Conservation (phyloP, 805 yeast genomes). For the Wickerhamomyces silvicola region DNA sequence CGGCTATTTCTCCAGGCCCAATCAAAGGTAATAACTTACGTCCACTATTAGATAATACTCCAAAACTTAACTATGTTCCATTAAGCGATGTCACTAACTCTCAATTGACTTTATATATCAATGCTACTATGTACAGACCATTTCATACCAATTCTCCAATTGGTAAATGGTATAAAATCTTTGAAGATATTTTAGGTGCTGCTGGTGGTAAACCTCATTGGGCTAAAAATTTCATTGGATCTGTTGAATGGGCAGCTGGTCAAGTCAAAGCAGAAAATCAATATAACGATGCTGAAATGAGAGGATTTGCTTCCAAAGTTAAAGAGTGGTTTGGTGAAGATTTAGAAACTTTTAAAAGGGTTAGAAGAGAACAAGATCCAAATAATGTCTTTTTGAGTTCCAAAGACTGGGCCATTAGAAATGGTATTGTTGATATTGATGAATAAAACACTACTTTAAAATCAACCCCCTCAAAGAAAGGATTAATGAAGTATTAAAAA, state of each 20-base stretch:
- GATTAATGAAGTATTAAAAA: too few species aligned
- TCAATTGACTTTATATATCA: constrained; percentile 78
- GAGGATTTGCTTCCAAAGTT: constrained; percentile 67
- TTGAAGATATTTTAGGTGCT: constrained; percentile 69
- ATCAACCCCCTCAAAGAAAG: too few species aligned
- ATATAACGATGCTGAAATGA: constrained; percentile 61
- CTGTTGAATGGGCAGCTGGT: constrained; percentile 28
- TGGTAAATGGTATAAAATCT: constrained; percentile 73
- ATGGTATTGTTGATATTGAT: constrained; percentile 45
- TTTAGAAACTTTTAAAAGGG: constrained; percentile 49
- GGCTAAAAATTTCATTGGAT: constrained; percentile 92
- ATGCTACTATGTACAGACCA: constrained; percentile 97
- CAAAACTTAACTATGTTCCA: constrained; percentile 53
- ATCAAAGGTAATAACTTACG: constrained; percentile 77
- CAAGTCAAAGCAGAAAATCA: constrained; percentile 29
- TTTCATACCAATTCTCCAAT: constrained; percentile 69
- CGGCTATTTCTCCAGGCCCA: constrained; percentile 60
- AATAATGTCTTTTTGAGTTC: constrained; percentile 74
- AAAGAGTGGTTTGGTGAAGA: constrained; percentile 77
- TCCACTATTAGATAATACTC: constrained; percentile 79
- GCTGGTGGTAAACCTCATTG: constrained; percentile 96
- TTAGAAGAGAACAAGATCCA: constrained; percentile 72
- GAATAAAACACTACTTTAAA: too few species aligned
- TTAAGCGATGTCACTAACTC: constrained; percentile 45
- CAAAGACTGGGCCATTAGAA: constrained; percentile 72